phyloP scores from a whole-genome alignment of 371 early-diverging fungal genomes.

The Zopfochytrium polystomum region DNA sequence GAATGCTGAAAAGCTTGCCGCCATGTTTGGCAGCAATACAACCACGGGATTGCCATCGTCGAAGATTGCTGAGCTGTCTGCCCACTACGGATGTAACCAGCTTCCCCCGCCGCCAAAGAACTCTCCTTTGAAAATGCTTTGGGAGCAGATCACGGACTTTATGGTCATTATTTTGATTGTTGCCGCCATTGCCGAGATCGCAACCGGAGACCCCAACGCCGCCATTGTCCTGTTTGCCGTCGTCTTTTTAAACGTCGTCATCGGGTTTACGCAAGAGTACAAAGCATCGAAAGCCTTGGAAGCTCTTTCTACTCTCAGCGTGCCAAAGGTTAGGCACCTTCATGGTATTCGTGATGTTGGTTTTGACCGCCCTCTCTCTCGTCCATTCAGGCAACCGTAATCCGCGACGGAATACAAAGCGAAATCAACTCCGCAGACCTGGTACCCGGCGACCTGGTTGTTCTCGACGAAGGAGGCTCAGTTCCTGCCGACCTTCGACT shows the following conservation, averaged over 20 bases:
- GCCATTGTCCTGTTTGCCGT: conserved; percentile 66
- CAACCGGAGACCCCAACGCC: conserved; percentile 59
- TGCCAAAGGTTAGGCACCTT: conserved; percentile 61
- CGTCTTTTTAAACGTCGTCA: conserved; percentile 70
- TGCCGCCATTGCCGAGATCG: conserved; percentile 70
- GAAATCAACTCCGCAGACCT: conserved; percentile 66
- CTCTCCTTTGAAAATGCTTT: conserved; percentile 66
- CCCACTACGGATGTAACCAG: conserved; percentile 72
- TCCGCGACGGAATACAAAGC: conserved; percentile 71
- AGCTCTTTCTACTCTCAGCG: conserved; percentile 73
- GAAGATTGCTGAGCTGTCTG: conserved; percentile 52
- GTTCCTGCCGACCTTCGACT: conserved; percentile 84
- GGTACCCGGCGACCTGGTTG: conserved; percentile 84
- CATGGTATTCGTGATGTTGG: conserved; percentile 1
- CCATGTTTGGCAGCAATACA: conserved; percentile 77
- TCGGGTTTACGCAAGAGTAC: conserved; percentile 87
- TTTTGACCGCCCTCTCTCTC: conserved; percentile 13
- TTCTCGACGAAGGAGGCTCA: conserved; percentile 82
- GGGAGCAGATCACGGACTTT: conserved; percentile 76
- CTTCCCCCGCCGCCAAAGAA: conserved; percentile 66
- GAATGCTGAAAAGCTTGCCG: conserved; percentile 65
- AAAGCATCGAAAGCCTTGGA: conserved; percentile 86
- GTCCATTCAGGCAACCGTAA: conserved; percentile 50
- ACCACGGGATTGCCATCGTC: conserved; percentile 61
- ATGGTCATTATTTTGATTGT: conserved; percentile 77